Evolutionary conservation across 1,284 basidiomycete genomes (phyloP).

Genomic region (Anthracocystis panici-leucophaei): DNA sequence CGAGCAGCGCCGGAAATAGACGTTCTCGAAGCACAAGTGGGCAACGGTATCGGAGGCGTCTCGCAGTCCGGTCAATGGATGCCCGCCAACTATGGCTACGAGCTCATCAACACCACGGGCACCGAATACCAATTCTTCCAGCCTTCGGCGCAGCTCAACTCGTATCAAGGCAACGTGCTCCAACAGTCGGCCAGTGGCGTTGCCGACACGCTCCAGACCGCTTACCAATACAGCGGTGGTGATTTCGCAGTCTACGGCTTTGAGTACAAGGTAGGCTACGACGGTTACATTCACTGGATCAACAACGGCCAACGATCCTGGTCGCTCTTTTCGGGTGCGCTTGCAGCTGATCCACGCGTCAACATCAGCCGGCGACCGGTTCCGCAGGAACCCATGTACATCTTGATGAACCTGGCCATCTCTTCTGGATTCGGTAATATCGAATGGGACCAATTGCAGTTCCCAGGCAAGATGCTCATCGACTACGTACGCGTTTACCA

Average conservation of each 20-base stretch:
- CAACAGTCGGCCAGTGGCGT: slow-evolving; percentile 66
- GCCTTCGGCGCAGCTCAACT: slow-evolving; percentile 45
- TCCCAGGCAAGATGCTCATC: slow-evolving; percentile 56
- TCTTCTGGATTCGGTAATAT: slow-evolving; percentile 57
- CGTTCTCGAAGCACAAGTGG: slow-evolving; percentile 75
- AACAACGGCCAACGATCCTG: slow-evolving; percentile 45
- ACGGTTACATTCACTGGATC: slow-evolving; percentile 77
- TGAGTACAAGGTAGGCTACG: slow-evolving; percentile 73
- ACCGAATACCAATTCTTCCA: slow-evolving; percentile 60
- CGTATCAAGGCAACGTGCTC: slow-evolving; percentile 59
- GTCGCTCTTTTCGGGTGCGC: slow-evolving; percentile 77
- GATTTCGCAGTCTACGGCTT: slow-evolving; percentile 61
- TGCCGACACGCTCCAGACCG: slow-evolving; percentile 56
- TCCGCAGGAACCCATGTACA: slow-evolving; percentile 64
- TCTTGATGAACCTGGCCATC: slow-evolving; percentile 65
- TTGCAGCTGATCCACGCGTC: slow-evolving; percentile 75
- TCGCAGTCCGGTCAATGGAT: slow-evolving; percentile 84
- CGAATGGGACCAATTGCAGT: slow-evolving; percentile 36
- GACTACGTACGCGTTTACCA: slow-evolving; percentile 66
- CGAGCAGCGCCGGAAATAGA: slow-evolving; percentile 78
- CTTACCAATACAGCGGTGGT: slow-evolving; percentile 52
- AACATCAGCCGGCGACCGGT: slow-evolving; percentile 44
- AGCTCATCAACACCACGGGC: slow-evolving; percentile 58
- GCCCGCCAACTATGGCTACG: slow-evolving; percentile 73
- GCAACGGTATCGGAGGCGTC: slow-evolving; percentile 72